Conservation (phyloP, 352 stramenopile species). For the Phytophthora pluvialis region DNA sequence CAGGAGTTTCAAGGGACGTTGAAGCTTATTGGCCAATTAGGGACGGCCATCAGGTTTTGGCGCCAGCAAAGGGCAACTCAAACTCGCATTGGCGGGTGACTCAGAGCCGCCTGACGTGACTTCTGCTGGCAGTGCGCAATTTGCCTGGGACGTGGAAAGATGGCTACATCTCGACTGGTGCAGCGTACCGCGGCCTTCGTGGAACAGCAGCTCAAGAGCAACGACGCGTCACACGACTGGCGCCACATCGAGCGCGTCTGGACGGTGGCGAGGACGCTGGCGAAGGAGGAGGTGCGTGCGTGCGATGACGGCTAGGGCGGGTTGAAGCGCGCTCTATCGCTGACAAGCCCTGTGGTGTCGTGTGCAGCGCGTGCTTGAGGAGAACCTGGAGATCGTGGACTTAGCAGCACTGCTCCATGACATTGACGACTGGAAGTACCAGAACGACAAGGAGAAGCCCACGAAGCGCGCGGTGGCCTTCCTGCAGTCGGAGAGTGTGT, state of each 20-base stretch:
- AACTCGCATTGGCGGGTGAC: slow-evolving; percentile 13
- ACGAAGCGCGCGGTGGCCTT: slow-evolving; percentile 72
- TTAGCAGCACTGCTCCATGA: slow-evolving; percentile 89
- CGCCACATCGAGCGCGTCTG: slow-evolving; percentile 91
- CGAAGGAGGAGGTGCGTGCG: slow-evolving; percentile 69
- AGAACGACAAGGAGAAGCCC: slow-evolving; percentile 48
- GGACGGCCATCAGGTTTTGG: slow-evolving; percentile 1
- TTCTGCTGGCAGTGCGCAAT: slow-evolving; percentile 18
- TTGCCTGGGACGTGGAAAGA: slow-evolving; percentile 10
- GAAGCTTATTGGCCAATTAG: slow-evolving; percentile 34
- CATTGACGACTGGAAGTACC: slow-evolving; percentile 93
- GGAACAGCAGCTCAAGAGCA: slow-evolving; percentile 67
- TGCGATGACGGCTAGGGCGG: not conserved
- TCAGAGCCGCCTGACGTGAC: not conserved
- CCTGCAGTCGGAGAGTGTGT: slow-evolving; percentile 56
- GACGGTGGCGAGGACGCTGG: slow-evolving; percentile 71
- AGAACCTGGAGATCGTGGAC: slow-evolving; percentile 80
- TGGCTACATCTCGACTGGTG: slow-evolving; percentile 65
- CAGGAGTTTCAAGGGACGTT: slow-evolving; percentile 33
- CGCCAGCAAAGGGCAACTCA: slow-evolving; percentile 21
- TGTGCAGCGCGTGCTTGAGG: slow-evolving; percentile 54
- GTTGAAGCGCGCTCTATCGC: too few species aligned
- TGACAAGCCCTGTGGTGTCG: not conserved
- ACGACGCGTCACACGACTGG: slow-evolving; percentile 89
- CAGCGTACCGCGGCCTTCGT: slow-evolving; percentile 78